Evolutionary conservation across 768 basidiomycete species (phyloP).

Genomic region (Porpolomopsis calyptriformis): DNA sequence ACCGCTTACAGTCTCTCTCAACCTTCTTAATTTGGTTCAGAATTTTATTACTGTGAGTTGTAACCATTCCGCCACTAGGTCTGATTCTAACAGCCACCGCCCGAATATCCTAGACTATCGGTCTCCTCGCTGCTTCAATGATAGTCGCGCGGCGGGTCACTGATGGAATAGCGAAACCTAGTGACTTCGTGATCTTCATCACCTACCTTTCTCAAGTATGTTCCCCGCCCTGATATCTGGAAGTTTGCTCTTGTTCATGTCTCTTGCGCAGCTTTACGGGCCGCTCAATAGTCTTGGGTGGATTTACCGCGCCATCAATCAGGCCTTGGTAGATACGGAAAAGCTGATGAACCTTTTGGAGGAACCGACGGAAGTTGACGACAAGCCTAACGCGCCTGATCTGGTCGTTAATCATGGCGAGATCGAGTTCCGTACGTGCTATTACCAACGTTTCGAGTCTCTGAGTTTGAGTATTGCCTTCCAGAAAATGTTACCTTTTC

Average conservation of each 20-base stretch:
- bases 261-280: slow-evolving; percentile 42
- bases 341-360: slow-evolving; percentile 70
- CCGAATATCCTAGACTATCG: slow-evolving; percentile 43
- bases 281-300: slow-evolving; percentile 72
- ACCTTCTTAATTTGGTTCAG: slow-evolving; percentile 67
- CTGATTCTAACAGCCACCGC: background rate
- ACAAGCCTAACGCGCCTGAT: slow-evolving; percentile 64
- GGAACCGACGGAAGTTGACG: slow-evolving; percentile 76
- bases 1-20: slow-evolving; percentile 44
- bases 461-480: slow-evolving; percentile 4
- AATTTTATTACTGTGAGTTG: slow-evolving; percentile 66
- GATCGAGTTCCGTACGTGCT: slow-evolving; percentile 72
- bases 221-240: background rate
- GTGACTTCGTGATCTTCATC: slow-evolving; percentile 70
- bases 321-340: slow-evolving; percentile 74
- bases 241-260: background rate
- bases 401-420: slow-evolving; percentile 63
- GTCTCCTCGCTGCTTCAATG: slow-evolving; percentile 72
- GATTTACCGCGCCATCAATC: slow-evolving; percentile 68
- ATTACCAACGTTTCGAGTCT: background rate
- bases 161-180: slow-evolving; percentile 36
- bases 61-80: background rate
- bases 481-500: slow-evolving; percentile 79
- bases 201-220: slow-evolving; percentile 69
- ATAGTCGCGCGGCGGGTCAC: slow-evolving; percentile 68